Conservation (phyloP, 768 basidiomycete genomes). For the Lentinula edodes region DNA sequence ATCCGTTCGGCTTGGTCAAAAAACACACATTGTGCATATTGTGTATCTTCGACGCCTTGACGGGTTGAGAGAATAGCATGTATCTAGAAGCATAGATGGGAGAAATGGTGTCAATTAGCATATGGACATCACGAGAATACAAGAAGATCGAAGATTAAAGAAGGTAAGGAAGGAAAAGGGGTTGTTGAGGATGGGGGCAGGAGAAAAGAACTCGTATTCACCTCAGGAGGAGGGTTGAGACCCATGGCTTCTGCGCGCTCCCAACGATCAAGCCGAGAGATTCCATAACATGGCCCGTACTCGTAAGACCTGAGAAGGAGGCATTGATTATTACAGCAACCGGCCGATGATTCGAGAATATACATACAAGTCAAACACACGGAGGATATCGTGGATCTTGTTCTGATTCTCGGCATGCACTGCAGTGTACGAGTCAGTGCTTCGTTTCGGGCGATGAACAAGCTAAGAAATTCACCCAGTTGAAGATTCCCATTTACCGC, state of each 20-base stretch:
- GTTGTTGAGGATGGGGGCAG: too few relatives aligned
- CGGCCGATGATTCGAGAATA: not conserved
- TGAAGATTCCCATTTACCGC: constrained; percentile 48
- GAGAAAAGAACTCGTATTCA: constrained; percentile 23
- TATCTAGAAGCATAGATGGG: constrained; percentile 40
- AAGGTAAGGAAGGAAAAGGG: too few relatives aligned
- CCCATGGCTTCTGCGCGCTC: constrained; percentile 76
- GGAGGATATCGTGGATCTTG: constrained; percentile 65
- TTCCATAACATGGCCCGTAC: constrained; percentile 76
- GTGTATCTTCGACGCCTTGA: constrained; percentile 48
- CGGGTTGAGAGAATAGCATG: constrained; percentile 70
- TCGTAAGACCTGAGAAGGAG: constrained; percentile 53
- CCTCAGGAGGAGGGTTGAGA: constrained; percentile 75
- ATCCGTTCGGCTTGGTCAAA: constrained; percentile 33
- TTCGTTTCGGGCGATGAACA: not conserved
- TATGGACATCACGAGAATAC: too few relatives aligned
- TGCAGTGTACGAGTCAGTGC: constrained; percentile 19
- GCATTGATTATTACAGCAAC: not conserved
- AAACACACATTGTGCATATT: constrained; percentile 63
- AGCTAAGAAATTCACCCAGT: constrained; percentile 46
- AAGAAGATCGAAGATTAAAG: too few relatives aligned
- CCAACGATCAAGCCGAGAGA: constrained; percentile 84
- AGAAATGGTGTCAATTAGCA: not conserved
- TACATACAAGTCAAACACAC: constrained; percentile 71
- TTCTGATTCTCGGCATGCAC: constrained; percentile 63